Evolutionary conservation across 2,329 filamentous ascomycete species (phyloP).

Genomic region (Cladosporium sp.): DNA sequence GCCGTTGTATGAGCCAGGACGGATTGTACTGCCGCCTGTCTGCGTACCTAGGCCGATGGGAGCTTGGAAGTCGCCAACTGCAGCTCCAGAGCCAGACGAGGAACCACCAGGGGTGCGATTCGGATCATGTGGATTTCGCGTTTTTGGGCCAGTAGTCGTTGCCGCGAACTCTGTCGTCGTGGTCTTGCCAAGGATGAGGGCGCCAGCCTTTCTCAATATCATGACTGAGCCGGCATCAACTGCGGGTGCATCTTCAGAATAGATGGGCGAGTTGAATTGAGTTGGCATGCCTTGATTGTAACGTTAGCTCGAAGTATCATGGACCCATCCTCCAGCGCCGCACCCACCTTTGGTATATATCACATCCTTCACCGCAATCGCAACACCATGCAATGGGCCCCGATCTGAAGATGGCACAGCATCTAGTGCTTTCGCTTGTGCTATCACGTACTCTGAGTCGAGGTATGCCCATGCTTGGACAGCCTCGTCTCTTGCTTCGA

Average conservation of each 20-base stretch:
- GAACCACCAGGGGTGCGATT: slow-evolving; percentile 26
- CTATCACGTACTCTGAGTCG: slow-evolving; percentile 40
- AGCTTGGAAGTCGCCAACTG: slow-evolving; percentile 20
- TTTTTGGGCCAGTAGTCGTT: slow-evolving; percentile 47
- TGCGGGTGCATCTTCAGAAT: slow-evolving; percentile 39
- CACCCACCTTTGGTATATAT: slow-evolving; percentile 41
- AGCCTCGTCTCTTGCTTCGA: slow-evolving; percentile 6
- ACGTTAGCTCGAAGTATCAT: not conserved
- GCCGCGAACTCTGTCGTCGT: slow-evolving; percentile 63
- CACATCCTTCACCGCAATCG: slow-evolving; percentile 58
- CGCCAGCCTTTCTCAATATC: slow-evolving; percentile 51
- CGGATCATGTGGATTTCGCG: slow-evolving; percentile 53
- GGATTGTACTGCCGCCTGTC: slow-evolving; percentile 24
- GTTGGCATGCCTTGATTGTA: slow-evolving; percentile 48
- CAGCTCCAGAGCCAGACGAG: slow-evolving; percentile 26
- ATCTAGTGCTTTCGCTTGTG: slow-evolving; percentile 49
- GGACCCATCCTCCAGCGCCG: not conserved
- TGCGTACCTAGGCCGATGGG: slow-evolving; percentile 25
- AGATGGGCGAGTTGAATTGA: slow-evolving; percentile 52
- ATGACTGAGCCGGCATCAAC: slow-evolving; percentile 51
- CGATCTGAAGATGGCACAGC: slow-evolving; percentile 43
- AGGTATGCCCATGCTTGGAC: slow-evolving; percentile 13
- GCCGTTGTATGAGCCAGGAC: slow-evolving; percentile 12
- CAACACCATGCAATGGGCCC: slow-evolving; percentile 54
- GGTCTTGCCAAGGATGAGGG: slow-evolving; percentile 55